Base-by-base conservation (phyloP, 2,329 filamentous ascomycete species). In the Monilinia laxa region DNA sequence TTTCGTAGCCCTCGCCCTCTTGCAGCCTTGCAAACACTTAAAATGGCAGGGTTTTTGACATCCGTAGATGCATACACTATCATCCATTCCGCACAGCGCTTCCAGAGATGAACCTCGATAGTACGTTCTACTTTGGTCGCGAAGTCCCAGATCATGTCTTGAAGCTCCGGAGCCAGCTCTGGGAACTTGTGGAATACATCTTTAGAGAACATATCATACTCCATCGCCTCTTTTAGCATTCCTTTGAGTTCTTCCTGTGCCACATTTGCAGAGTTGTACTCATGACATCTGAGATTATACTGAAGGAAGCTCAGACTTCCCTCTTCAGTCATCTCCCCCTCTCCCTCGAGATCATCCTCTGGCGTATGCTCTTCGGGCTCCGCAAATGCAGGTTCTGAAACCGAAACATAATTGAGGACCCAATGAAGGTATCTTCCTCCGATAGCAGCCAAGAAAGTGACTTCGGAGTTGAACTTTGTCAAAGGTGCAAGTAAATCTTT, bases 61-160 rank as follows among this genome's bases (percentile, higher is more conserved):
- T 59, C 57, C 4, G 40, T 49, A 35, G 42, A 59, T 31, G 57
- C 57, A 23, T 59, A 59, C 10, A 59, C 6, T 1, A 59, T 49
- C 42, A 59, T 59, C 57, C 57, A 59, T 6, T 23, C 20, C 20
- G 25, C 42, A 18, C 57, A 59, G 28, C 57, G 42, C 25, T 59
- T 59, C 1, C 25, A 45, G 18, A 59, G n/a, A 16, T 59, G 57
- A 2, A 49, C 57, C 28, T 59, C 57, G 1, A 59, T 59, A 6
- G 47, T 49, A 6, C 57, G 57, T 10, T 59, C 42, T 20, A 49
- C 57, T 35, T 59, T 25, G 20, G 31, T 49, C 3, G 42, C 20
- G 2, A 49, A 16, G n/a, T 59, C 12, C 57, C 57, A 59, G 12
- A 49, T 59, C 25, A 49, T 14, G 9, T 38, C 31, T 49, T 59